phyloP scores from a whole-genome alignment of 176 grass and related monocot species.

The Ensete ventricosum region DNA sequence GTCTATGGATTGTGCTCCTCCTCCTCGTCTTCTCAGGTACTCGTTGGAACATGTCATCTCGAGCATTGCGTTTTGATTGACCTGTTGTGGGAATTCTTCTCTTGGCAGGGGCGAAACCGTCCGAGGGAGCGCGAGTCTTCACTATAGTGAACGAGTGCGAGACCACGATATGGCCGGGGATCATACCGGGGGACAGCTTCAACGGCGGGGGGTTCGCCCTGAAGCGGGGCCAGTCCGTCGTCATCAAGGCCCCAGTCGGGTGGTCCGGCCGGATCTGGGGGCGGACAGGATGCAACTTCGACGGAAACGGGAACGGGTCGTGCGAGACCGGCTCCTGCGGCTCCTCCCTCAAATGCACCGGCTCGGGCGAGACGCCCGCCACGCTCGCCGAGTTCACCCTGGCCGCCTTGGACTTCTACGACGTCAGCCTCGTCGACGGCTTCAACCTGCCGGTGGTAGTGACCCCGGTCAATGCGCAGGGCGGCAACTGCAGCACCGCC shows the following conservation, averaged over 20 bases:
- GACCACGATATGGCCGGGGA: constrained; percentile 54
- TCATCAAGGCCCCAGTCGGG: constrained; percentile 45
- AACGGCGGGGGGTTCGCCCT: constrained; percentile 55
- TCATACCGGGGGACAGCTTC: constrained; percentile 47
- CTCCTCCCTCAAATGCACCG: constrained; percentile 30
- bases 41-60: no score
- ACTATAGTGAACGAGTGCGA: constrained; percentile 78
- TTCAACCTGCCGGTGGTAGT: constrained; percentile 83
- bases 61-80: no score
- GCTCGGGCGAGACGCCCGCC: constrained; percentile 37
- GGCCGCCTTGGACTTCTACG: constrained; percentile 74
- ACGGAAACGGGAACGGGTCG: constrained; percentile 35
- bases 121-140: constrained; percentile 37
- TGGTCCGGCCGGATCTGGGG: constrained; percentile 78
- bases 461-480: constrained; percentile 26
- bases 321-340: constrained; percentile 57
- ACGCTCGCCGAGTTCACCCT: constrained; percentile 78
- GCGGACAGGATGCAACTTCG: constrained; percentile 55
- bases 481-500: constrained; percentile 35
- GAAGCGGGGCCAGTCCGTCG: constrained; percentile 36
- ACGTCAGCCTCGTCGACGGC: constrained; percentile 87
- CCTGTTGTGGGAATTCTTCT: no score
- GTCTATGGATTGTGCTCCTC: no score
- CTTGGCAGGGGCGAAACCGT: constrained; percentile 4
- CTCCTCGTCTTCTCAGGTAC: no score